Conservation (phyloP, 768 basidiomycete species). For the Butyriboletus loyo region DNA sequence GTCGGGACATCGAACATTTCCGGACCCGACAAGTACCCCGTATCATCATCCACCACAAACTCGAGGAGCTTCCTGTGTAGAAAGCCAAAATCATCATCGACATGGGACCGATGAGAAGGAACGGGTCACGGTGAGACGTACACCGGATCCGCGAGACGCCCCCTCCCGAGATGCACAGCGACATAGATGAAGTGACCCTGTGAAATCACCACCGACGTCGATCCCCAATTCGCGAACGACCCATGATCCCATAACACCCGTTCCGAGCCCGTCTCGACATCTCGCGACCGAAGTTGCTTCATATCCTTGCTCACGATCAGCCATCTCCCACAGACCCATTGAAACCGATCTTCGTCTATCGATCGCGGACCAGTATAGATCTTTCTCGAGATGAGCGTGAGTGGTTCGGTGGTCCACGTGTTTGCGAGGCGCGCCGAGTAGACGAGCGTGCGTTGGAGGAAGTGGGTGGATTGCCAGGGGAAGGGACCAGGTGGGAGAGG, state of each 20-base stretch:
- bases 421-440: slow-evolving; percentile 12
- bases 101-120: not conserved
- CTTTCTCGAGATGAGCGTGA: slow-evolving; percentile 4
- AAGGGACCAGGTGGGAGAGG: slow-evolving; percentile 21
- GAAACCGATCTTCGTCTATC: slow-evolving; percentile 5
- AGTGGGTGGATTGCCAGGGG: slow-evolving; percentile 16
- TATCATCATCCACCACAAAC: slow-evolving; percentile 17
- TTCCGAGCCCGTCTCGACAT: slow-evolving; percentile 15
- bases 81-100: not conserved
- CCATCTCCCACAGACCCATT: slow-evolving; percentile 20
- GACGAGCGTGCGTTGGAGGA: slow-evolving; percentile 19
- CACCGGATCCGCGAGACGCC: slow-evolving; percentile 12
- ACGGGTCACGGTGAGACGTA: slow-evolving; percentile 1
- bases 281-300: slow-evolving; percentile 7
- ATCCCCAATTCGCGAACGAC: slow-evolving; percentile 6
- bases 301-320: slow-evolving; percentile 15
- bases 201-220: slow-evolving; percentile 4
- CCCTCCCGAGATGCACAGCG: slow-evolving; percentile 8
- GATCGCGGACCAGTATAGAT: slow-evolving; percentile 6
- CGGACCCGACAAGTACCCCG: slow-evolving; percentile 7
- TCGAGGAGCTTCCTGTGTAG: slow-evolving; percentile 15
- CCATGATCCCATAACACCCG: slow-evolving; percentile 16
- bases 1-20: slow-evolving; percentile 16
- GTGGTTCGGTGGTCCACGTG: slow-evolving; percentile 13
- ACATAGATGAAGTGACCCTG: slow-evolving; percentile 16